Conservation (phyloP, 2,329 filamentous ascomycete genomes). For the Leptosphaerulina australis region DNA sequence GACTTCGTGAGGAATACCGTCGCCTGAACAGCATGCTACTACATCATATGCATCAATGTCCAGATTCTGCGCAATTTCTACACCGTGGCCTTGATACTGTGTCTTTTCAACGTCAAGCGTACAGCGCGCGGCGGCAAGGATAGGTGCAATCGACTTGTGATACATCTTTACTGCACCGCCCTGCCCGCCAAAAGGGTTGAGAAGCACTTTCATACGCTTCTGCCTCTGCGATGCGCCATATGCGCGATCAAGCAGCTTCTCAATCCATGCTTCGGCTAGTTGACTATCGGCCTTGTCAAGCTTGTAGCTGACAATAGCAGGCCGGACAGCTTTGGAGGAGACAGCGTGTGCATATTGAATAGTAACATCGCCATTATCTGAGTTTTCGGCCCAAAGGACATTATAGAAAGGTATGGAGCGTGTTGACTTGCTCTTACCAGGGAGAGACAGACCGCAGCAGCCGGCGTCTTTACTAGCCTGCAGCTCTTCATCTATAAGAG, state of each 20-base stretch:
- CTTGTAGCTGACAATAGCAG: slow-evolving; percentile 66
- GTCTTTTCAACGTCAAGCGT: slow-evolving; percentile 75
- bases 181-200: slow-evolving; percentile 90
- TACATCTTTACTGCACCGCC: slow-evolving; percentile 77
- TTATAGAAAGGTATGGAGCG: slow-evolving; percentile 78
- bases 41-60: slow-evolving; percentile 84
- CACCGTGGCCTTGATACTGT: slow-evolving; percentile 74
- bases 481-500: slow-evolving; percentile 59
- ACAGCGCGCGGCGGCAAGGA: slow-evolving; percentile 83
- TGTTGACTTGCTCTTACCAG: slow-evolving; percentile 57
- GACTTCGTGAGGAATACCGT: slow-evolving; percentile 89
- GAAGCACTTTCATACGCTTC: slow-evolving; percentile 83
- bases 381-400: slow-evolving; percentile 78
- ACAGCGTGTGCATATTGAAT: slow-evolving; percentile 74
- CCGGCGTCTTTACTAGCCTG: slow-evolving; percentile 55
- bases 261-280: slow-evolving; percentile 66
- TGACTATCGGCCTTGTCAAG: slow-evolving; percentile 59
- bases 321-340: slow-evolving; percentile 62
- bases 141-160: slow-evolving; percentile 74
- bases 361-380: slow-evolving; percentile 62
- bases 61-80: slow-evolving; percentile 74
- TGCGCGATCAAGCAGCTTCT: slow-evolving; percentile 68
- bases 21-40: slow-evolving; percentile 86
- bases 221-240: slow-evolving; percentile 71
- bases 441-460: slow-evolving; percentile 62